Evolutionary conservation across 306 rosid species (phyloP), one percentile per base, ranked within the genome.

Genomic region (Casuarina cunninghamiana): DNA sequence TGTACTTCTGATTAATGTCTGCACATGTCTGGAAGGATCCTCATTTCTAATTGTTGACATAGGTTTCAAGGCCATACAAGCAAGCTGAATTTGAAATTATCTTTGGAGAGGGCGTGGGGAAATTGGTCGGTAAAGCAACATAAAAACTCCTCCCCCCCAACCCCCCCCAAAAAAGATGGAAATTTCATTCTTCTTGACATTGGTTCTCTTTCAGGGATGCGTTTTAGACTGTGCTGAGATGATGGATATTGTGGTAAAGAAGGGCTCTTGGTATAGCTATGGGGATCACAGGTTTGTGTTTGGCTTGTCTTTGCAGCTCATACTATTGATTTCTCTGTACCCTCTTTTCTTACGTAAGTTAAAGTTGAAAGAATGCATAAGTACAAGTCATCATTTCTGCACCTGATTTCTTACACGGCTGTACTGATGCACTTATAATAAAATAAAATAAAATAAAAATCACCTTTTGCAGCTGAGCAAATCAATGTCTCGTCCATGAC

Each of bases 1-100:
- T 62, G 79, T 69, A 72, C 73, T 58, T 75, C 57, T 77, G 32
- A 32, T 45, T 63, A 63, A 57, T 79, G 73, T n/a, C 71, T 5
- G 44, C 58, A 51, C 60, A 76, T 41, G 10, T 6, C n/a, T 71
- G 11, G 50, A 79, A 54, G 55, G 71, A 63, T 78, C 71, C 78
- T 75, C 69, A 77, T 81, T 74, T n/a, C 67, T 58, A 69, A 39
- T 78, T 57, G 69, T 78, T 83, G 76, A 70, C 66, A 76, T 85
- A 95, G 98, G 98, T 95, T 37, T 95, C 98, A 55, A 90, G 98
- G 83, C 98, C 98, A 45, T 95, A 95, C 93, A 95, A 91, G 86
- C 85, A 91, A 83, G 98, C 98, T 60, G 98, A 95, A 75, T 92
- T 95, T 75, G 98, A 95, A 83, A 95, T 92, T 78, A 89, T 93